Evolutionary conservation across 1,284 basidiomycete species (phyloP).

Genomic region (Boletellus dicymbophilus): DNA sequence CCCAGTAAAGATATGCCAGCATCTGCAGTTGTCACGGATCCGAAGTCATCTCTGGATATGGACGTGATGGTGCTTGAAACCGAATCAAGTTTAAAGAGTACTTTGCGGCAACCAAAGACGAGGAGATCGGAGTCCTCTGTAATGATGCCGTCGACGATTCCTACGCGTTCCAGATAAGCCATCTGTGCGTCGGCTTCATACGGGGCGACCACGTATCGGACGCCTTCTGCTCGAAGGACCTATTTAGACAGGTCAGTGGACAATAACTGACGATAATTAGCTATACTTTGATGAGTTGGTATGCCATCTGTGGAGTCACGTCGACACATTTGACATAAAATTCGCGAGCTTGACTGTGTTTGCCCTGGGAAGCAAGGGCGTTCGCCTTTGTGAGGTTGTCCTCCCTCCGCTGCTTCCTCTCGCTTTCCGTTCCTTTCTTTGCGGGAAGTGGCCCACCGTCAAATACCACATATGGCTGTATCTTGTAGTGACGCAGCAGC

Average conservation of each 20-base stretch:
- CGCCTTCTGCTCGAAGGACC: slow-evolving; percentile 80
- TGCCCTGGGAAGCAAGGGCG: slow-evolving; percentile 75
- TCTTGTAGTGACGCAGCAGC: slow-evolving; percentile 81
- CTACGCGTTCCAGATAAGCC: slow-evolving; percentile 85
- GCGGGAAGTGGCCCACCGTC: slow-evolving; percentile 96
- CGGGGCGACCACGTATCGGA: slow-evolving; percentile 92
- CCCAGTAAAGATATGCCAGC: slow-evolving; percentile 79
- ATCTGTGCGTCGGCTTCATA: slow-evolving; percentile 99
- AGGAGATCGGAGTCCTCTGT: slow-evolving; percentile 99
- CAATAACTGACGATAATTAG: slow-evolving; percentile 13
- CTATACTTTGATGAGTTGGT: slow-evolving; percentile 91
- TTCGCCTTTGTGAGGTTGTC: slow-evolving; percentile 73
- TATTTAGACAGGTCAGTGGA: slow-evolving; percentile 34
- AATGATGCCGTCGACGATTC: slow-evolving; percentile 89
- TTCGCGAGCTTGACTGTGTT: slow-evolving; percentile 81
- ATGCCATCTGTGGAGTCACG: slow-evolving; percentile 97
- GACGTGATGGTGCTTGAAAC: slow-evolving; percentile 75
- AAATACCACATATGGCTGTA: slow-evolving; percentile 93
- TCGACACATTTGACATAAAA: slow-evolving; percentile 92
- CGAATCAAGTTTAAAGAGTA: slow-evolving; percentile 85
- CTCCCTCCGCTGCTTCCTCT: slow-evolving; percentile 72
- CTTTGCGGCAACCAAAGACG: slow-evolving; percentile 91
- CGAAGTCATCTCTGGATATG: slow-evolving; percentile 81
- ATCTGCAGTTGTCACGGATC: slow-evolving; percentile 54
- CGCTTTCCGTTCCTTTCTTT: slow-evolving; percentile 88